Evolutionary conservation across 352 stramenopile species (phyloP).

Genomic region (Phytopythium litorale): DNA sequence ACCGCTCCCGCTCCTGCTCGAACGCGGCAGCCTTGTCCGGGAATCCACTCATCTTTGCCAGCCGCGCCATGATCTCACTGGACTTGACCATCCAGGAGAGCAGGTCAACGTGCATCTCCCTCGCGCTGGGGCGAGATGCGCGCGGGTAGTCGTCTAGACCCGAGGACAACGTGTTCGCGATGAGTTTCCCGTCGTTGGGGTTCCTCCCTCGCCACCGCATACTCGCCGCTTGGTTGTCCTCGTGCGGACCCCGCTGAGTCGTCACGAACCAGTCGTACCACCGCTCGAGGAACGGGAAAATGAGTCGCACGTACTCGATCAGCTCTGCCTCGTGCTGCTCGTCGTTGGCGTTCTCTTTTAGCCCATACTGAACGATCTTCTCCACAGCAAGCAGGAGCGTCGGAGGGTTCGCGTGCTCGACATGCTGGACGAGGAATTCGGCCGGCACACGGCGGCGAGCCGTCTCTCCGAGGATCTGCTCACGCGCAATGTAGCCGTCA

Average conservation of each 20-base stretch:
- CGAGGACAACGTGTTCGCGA: conserved; percentile 90
- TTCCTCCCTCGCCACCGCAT: conserved; percentile 84
- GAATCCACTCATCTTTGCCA: conserved; percentile 35
- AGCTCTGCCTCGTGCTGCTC: conserved; percentile 13
- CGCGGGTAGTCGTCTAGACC: conserved; percentile 93
- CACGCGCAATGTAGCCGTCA: conserved; percentile 90
- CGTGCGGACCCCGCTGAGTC: conserved; percentile 48
- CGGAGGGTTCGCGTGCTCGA: conserved; percentile 91
- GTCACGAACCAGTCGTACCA: conserved; percentile 79
- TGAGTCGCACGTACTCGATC: conserved; percentile 33
- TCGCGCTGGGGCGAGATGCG: conserved; percentile 55
- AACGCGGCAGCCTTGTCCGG: conserved; percentile 25
- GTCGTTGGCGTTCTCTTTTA: conserved; percentile 2
- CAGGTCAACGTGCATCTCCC: conserved; percentile 91
- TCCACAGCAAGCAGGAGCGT: conserved; percentile 86
- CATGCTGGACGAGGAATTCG: conserved; percentile 90
- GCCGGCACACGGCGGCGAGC: conserved; percentile 73
- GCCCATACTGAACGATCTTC: conserved; percentile 52
- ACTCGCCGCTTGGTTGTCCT: conserved; percentile 22
- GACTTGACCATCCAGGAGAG: conserved; percentile 87
- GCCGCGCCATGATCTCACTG: conserved; percentile 47
- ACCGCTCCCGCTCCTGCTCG: conserved; percentile 27
- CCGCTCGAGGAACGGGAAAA: conserved; percentile 68
- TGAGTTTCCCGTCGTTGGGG: conserved; percentile 67
- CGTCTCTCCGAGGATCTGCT: conserved; percentile 83